Evolutionary conservation across 768 basidiomycete species (phyloP).

Genomic region (Lactarius indigo): DNA sequence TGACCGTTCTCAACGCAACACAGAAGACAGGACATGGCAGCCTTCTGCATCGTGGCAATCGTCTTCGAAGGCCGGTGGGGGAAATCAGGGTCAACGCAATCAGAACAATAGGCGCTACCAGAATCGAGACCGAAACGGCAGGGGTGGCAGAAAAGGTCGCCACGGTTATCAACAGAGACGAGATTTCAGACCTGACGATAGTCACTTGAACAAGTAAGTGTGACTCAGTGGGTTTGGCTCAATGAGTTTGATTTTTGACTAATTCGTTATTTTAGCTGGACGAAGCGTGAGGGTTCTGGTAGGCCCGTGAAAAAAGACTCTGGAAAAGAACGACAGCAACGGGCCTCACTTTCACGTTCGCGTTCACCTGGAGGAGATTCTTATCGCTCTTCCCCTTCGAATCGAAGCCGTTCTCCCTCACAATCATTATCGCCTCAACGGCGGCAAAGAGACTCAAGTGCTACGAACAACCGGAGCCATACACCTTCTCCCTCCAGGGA

Average conservation of each 20-base stretch:
- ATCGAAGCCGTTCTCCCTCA: slow-evolving; percentile 62
- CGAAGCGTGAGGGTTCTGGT: slow-evolving; percentile 51
- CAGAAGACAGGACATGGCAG: slow-evolving; percentile 65
- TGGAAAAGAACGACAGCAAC: slow-evolving; percentile 41
- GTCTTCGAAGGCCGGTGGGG: slow-evolving; percentile 30
- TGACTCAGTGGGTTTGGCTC: not conserved
- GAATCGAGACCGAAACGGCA: slow-evolving; percentile 24
- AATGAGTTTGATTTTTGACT: not conserved
- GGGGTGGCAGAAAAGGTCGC: slow-evolving; percentile 28
- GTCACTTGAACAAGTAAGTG: slow-evolving; percentile 71
- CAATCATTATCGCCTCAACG: slow-evolving; percentile 60
- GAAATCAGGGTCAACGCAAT: slow-evolving; percentile 37
- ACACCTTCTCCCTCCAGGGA: slow-evolving; percentile 48
- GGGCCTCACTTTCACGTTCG: slow-evolving; percentile 49
- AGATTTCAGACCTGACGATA: slow-evolving; percentile 53
- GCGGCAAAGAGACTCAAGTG: slow-evolving; percentile 51
- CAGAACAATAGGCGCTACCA: slow-evolving; percentile 36
- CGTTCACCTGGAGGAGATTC: slow-evolving; percentile 62
- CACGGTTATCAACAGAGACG: slow-evolving; percentile 37
- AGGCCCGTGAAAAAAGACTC: slow-evolving; percentile 37
- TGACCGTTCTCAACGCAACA: slow-evolving; percentile 28
- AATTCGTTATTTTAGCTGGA: slow-evolving; percentile 50
- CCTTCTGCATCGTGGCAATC: slow-evolving; percentile 67
- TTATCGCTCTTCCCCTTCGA: slow-evolving; percentile 60
- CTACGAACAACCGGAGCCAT: slow-evolving; percentile 40